phyloP scores from a whole-genome alignment of 2,329 filamentous ascomycete genomes.

The Orbilia oligospora region DNA sequence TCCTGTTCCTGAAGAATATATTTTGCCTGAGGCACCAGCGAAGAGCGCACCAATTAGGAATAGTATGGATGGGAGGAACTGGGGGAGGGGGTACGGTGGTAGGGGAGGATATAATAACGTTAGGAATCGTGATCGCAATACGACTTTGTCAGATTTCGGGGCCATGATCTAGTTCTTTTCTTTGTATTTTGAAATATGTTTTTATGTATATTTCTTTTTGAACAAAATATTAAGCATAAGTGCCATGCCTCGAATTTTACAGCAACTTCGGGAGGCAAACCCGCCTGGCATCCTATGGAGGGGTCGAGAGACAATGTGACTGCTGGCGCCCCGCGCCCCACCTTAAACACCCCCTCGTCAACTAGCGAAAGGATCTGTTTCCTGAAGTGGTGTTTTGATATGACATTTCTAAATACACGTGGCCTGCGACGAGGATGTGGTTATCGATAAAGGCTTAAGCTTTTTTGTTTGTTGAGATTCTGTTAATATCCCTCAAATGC shows the following conservation, averaged over 20 bases:
- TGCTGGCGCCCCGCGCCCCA: slow-evolving; percentile 5
- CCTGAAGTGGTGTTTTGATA: slow-evolving; percentile 2
- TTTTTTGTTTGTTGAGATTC: neutral
- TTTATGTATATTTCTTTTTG: neutral
- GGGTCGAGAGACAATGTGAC: slow-evolving; percentile 13
- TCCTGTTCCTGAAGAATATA: slow-evolving; percentile 56
- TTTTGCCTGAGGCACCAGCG: slow-evolving; percentile 34
- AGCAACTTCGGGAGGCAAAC: slow-evolving; percentile 7
- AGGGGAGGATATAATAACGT: slow-evolving; percentile 49
- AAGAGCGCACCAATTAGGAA: slow-evolving; percentile 1
- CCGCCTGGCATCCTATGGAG: neutral
- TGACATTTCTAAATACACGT: slow-evolving; percentile 13
- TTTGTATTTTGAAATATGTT: neutral
- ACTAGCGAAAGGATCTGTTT: slow-evolving; percentile 19
- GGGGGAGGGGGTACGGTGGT: slow-evolving; percentile 54
- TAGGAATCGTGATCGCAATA: neutral
- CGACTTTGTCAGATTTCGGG: slow-evolving; percentile 11
- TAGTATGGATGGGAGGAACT: slow-evolving; percentile 37
- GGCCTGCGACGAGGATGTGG: neutral
- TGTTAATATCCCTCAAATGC: slow-evolving; percentile 21
- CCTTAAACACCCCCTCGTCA: neutral
- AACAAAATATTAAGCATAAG: neutral
- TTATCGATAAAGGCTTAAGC: slow-evolving; percentile 30
- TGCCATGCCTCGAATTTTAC: neutral
- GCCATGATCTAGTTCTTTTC: neutral